Conservation (phyloP, 495 filamentous ascomycete species). For the Melanomma pulvis-pyrius region DNA sequence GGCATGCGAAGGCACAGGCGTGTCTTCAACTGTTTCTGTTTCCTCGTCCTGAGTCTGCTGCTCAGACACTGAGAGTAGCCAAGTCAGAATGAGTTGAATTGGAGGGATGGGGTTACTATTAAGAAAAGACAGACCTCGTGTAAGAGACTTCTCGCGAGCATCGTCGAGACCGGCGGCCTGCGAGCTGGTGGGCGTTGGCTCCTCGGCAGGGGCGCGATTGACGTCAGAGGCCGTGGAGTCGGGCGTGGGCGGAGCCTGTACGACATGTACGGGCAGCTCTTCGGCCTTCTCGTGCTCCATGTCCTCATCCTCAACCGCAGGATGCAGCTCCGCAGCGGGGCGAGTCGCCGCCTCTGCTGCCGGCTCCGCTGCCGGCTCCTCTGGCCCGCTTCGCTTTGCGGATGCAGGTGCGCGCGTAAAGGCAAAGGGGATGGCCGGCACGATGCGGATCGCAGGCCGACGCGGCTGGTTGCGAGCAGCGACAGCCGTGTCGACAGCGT, state of each 20-base stretch:
- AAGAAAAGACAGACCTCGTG: constrained; percentile 25
- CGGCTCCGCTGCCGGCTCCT: constrained; percentile 16
- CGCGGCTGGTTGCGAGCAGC: constrained; percentile 5
- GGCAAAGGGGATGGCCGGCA: constrained; percentile 35
- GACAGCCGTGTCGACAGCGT: constrained; percentile 28
- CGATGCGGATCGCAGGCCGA: constrained; percentile 25
- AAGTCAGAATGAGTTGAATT: neutral
- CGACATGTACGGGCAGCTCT: constrained; percentile 2
- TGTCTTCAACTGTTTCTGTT: neutral
- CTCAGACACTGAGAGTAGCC: neutral
- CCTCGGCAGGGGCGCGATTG: neutral
- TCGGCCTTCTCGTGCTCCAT: neutral
- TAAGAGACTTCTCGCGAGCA: constrained; percentile 7
- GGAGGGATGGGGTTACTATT: neutral
- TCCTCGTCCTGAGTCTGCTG: neutral
- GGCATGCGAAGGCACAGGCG: neutral
- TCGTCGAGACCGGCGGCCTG: neutral
- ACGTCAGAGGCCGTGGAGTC: constrained; percentile 28
- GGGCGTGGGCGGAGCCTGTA: constrained; percentile 30
- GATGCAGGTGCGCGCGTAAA: constrained; percentile 21
- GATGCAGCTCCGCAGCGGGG: neutral
- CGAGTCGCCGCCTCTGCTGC: constrained; percentile 16
- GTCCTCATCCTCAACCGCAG: neutral
- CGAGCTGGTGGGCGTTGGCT: constrained; percentile 16
- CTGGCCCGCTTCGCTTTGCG: constrained; percentile 28